phyloP scores from a whole-genome alignment of 2,329 filamentous ascomycete species.

The Bretziella fagacearum region DNA sequence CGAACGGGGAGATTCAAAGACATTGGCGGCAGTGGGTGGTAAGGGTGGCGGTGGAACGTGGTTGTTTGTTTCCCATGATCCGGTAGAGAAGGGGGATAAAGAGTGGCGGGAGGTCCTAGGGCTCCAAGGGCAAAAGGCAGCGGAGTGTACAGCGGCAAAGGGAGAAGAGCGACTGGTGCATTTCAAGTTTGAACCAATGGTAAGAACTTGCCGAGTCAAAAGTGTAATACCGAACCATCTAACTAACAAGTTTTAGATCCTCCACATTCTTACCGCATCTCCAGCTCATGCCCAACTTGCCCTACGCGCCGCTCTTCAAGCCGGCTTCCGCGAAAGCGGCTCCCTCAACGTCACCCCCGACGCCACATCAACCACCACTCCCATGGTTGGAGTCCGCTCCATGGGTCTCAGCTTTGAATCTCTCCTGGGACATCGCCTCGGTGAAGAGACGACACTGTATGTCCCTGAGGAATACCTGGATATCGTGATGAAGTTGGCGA shows the following conservation, averaged over 20 bases:
- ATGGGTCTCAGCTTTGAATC: slow-evolving; percentile 71
- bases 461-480: slow-evolving; percentile 52
- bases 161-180: slow-evolving; percentile 42
- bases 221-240: background rate
- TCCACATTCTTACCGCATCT: slow-evolving; percentile 71
- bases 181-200: slow-evolving; percentile 92
- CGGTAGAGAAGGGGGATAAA: slow-evolving; percentile 28
- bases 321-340: slow-evolving; percentile 82
- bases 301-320: slow-evolving; percentile 56
- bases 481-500: slow-evolving; percentile 51
- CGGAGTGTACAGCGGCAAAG: slow-evolving; percentile 15
- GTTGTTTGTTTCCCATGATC: slow-evolving; percentile 77
- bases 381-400: slow-evolving; percentile 73
- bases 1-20: slow-evolving; percentile 8
- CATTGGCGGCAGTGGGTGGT: slow-evolving; percentile 50
- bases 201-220: slow-evolving; percentile 32
- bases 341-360: slow-evolving; percentile 45
- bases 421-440: slow-evolving; percentile 46
- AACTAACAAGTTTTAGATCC: slow-evolving; percentile 42
- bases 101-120: slow-evolving; percentile 24
- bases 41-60: slow-evolving; percentile 74
- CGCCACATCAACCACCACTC: slow-evolving; percentile 24
- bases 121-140: slow-evolving; percentile 21
- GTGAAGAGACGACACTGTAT: slow-evolving; percentile 25
- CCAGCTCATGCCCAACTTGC: slow-evolving; percentile 56